Conservation (phyloP, 176 grass and related monocot genomes). For the Oryza meyeriana region DNA sequence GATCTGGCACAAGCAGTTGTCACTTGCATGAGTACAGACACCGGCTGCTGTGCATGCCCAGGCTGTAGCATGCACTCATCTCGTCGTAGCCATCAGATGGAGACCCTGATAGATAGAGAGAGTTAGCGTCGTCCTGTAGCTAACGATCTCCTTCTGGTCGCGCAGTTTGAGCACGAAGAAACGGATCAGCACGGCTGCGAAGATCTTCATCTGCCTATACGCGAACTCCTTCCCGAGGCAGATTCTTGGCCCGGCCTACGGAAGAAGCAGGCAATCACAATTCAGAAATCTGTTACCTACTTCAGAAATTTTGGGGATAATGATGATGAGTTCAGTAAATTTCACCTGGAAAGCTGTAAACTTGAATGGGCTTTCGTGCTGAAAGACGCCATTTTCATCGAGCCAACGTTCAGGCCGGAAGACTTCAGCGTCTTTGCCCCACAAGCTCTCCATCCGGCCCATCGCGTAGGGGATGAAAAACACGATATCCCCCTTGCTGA, state of each 20-base stretch:
- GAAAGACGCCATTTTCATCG: constrained; percentile 38
- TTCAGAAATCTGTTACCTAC: neutral
- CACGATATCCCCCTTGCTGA: constrained; percentile 60
- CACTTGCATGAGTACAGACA: neutral
- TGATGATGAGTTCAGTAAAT: neutral
- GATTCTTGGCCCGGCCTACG: constrained; percentile 60
- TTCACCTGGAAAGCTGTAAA: constrained; percentile 68
- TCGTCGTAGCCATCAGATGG: constrained; percentile 38
- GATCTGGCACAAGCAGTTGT: neutral
- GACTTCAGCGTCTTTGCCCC: constrained; percentile 49
- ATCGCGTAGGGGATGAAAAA: constrained; percentile 67
- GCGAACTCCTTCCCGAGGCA: constrained; percentile 71
- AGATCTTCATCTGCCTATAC: constrained; percentile 68
- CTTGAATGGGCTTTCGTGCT: constrained; percentile 55
- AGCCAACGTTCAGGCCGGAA: constrained; percentile 75
- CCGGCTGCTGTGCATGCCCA: neutral
- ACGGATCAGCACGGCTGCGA: constrained; percentile 46
- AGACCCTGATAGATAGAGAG: constrained; percentile 46
- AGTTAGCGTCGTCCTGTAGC: constrained; percentile 38
- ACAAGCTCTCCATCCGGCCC: constrained; percentile 68
- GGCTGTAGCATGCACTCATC: neutral
- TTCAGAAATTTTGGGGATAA: too few relatives aligned
- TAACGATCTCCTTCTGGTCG: constrained; percentile 25
- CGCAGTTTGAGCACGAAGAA: constrained; percentile 45
- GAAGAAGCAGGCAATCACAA: neutral